Base-by-base conservation (phyloP, 768 basidiomycete species). In the Mycena metata region DNA sequence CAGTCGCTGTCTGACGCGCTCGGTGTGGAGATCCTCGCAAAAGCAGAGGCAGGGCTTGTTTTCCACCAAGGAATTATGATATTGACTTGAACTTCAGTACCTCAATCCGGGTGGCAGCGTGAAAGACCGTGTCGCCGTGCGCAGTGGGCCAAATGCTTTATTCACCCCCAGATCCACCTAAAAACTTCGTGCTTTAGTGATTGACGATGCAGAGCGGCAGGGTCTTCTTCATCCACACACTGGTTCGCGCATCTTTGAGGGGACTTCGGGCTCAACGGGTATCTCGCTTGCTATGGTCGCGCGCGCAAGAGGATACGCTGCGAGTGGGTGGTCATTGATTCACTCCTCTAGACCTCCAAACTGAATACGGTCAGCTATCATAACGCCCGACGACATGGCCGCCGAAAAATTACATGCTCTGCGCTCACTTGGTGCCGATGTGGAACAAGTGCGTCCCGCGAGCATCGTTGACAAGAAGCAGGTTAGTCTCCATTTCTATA, bases 391-490 rank as follows among this genome's bases (percentile, higher is more conserved):
- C 72, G 94, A 96, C 75, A 90, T 97, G 39, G 92, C 95, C 0
- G 87, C 91, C 64, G 97, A 99, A 79, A 99, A 99, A 76, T 91
- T 96, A 3, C 90, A 92, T 71, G 91, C 94, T 0, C 81, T 99
- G 21, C 83, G 86, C 63, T 89, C 92, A 2, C 88, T 98, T 0
- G 97, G 97, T 8, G 96, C 96, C 0, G 83, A 88, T n/a, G 93
- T 99, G 1, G 92, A 95, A 75, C 87, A 92, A 59, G 95, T 96
- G 33, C 86, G 95, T n/a, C 95, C 96, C 5, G 93, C 95, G 5
- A 97, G 96, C 72, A 98, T 99, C 68, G 93, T 99, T 15, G 97
- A 99, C 82, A 95, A 95, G 80, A 96, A 95, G 77, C 96, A 98
- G 88, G 94, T 91, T 57, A 46, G 84, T 72, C 26, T 56, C 9